Percentiles rank a stretch among this genome's conserved stretches.
Evolutionary conservation across 2,329 filamentous ascomycete genomes (phyloP).

Genomic region (Colletotrichum gigasporum): DNA sequence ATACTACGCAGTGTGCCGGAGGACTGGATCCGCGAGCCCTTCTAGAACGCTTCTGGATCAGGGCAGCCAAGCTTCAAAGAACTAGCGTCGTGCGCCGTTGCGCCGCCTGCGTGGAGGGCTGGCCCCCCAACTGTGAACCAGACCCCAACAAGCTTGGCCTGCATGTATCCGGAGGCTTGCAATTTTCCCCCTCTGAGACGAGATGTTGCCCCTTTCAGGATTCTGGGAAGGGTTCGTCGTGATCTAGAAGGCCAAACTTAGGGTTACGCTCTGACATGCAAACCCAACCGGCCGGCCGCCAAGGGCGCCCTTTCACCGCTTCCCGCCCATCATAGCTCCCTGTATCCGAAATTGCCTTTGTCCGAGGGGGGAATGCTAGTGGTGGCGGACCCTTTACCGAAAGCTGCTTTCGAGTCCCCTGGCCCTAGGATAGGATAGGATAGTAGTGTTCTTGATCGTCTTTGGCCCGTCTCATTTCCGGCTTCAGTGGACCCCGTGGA

Average conservation of each 20-base stretch:
- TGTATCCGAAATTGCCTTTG: not conserved
- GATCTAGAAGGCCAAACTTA: not conserved
- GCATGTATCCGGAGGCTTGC: not conserved
- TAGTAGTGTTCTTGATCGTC: not conserved
- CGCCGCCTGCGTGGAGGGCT: not conserved
- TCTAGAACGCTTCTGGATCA: constrained; percentile 16
- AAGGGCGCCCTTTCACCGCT: not conserved
- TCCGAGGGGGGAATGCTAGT: not conserved
- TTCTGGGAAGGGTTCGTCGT: not conserved
- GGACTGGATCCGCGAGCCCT: not conserved
- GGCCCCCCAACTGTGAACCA: not conserved
- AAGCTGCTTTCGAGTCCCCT: not conserved
- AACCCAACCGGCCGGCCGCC: not conserved
- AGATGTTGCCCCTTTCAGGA: not conserved
- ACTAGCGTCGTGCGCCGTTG: not conserved
- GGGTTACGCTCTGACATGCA: not conserved
- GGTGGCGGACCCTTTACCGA: not conserved
- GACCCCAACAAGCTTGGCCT: not conserved
- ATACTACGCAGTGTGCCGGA: not conserved
- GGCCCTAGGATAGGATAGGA: not conserved
- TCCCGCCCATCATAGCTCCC: not conserved
- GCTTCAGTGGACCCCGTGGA: not conserved
- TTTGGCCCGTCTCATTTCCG: not conserved
- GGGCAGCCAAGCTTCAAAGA: not conserved
- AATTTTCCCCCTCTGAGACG: not conserved